Conservation (phyloP, 1,139 yeast genomes). For the Yarrowia galli region DNA sequence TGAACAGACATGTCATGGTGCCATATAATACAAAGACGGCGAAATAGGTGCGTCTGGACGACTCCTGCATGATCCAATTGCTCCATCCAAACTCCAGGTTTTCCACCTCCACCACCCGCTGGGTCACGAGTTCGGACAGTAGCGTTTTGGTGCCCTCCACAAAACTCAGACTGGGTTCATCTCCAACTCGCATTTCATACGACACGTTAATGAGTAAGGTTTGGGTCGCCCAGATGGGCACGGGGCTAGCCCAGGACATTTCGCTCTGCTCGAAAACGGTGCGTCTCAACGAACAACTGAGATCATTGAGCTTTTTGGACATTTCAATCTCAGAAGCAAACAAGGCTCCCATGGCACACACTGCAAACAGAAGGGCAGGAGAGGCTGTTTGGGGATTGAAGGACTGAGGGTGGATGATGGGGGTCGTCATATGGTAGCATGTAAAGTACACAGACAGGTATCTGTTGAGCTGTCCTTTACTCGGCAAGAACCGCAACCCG, state of each 20-base stretch:
- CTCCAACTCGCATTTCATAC: conserved; percentile 50
- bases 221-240: conserved; percentile 49
- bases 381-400: conserved; percentile 48
- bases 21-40: conserved; percentile 48
- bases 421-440: conserved; percentile 50
- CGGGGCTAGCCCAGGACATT: conserved; percentile 43
- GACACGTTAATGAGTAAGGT: conserved; percentile 47
- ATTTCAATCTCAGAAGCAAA: conserved; percentile 47
- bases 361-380: conserved; percentile 49
- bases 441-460: conserved; percentile 50
- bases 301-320: conserved; percentile 42
- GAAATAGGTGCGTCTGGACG: conserved; percentile 48
- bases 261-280: conserved; percentile 40
- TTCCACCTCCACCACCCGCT: conserved; percentile 42
- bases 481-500: conserved; percentile 43
- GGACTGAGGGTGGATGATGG: conserved; percentile 50
- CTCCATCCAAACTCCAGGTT: conserved; percentile 43
- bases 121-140: conserved; percentile 44
- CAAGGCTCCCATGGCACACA: conserved; percentile 51
- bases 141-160: conserved; percentile 46
- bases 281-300: conserved; percentile 30
- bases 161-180: conserved; percentile 48
- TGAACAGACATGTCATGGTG: conserved; percentile 48
- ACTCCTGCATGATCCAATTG: conserved; percentile 49
- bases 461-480: conserved; percentile 47